These are phyloP conservation scores for Calcarisporium arbuscula DNA, from an alignment of 2,329 filamentous ascomycete genomes.

Conservation along the genomic window DNA sequence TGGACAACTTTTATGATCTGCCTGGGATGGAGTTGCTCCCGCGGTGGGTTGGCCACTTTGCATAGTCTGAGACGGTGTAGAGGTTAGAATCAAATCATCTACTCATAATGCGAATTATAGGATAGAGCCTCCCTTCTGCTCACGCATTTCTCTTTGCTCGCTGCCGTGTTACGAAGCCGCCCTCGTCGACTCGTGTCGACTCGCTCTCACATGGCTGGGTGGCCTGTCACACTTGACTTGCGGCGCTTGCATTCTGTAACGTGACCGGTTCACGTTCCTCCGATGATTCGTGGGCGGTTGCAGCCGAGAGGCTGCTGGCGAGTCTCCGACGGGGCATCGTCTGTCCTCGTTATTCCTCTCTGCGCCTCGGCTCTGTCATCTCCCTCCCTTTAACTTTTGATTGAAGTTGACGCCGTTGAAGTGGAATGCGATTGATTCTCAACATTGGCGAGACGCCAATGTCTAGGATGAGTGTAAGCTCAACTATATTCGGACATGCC, in stretches of 20 bases:
- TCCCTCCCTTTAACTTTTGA: no score
- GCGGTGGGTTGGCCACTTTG: slow-evolving; percentile 17
- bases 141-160: slow-evolving; percentile 21
- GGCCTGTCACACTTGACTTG: slow-evolving; percentile 36
- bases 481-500: no score
- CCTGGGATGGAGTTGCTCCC: slow-evolving; percentile 14
- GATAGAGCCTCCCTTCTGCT: slow-evolving; percentile 18
- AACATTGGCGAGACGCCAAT: no score
- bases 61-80: slow-evolving; percentile 13
- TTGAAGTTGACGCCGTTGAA: no score
- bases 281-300: background rate
- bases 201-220: slow-evolving; percentile 28
- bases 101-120: no score
- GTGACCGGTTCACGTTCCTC: slow-evolving; percentile 17
- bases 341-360: background rate
- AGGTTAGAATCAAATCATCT: slow-evolving; percentile 6
- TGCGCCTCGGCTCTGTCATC: no score
- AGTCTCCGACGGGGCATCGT: background rate
- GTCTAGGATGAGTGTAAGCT: no score
- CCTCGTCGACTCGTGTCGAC: slow-evolving; percentile 19
- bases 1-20: no score
- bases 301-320: background rate
- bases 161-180: slow-evolving; percentile 22
- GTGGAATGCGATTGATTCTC: no score
- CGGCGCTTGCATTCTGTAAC: slow-evolving; percentile 20